Percentiles rank a stretch among this genome's conserved stretches.
Conservation (phyloP, 306 rosid species). For the Cucumis sativus region Cucumber_9930_V3 NC_026657.2:39422001-39422500, state of each 20-base stretch:
- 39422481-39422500: neutral
- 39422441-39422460: neutral
- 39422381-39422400: neutral
- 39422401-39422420: neutral
- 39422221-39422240: slow-evolving; percentile 52
- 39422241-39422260: slow-evolving; percentile 46
- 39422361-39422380: slow-evolving; percentile 8
- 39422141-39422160: neutral
- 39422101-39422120: neutral
- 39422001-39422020: neutral
- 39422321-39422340: slow-evolving; percentile 48
- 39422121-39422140: neutral
- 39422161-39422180: neutral
- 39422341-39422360: slow-evolving; percentile 75
- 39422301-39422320: slow-evolving; percentile 53
- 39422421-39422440: neutral
- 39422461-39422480: neutral
- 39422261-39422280: slow-evolving; percentile 52
- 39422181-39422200: slow-evolving; percentile 33
- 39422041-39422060: neutral
- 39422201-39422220: slow-evolving; percentile 74
- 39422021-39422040: neutral
- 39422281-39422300: slow-evolving; percentile 43
- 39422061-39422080: neutral
- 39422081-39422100: neutral